Base-by-base conservation (phyloP, 345 rosid species). In the Toxicodendron radicans region DNA sequence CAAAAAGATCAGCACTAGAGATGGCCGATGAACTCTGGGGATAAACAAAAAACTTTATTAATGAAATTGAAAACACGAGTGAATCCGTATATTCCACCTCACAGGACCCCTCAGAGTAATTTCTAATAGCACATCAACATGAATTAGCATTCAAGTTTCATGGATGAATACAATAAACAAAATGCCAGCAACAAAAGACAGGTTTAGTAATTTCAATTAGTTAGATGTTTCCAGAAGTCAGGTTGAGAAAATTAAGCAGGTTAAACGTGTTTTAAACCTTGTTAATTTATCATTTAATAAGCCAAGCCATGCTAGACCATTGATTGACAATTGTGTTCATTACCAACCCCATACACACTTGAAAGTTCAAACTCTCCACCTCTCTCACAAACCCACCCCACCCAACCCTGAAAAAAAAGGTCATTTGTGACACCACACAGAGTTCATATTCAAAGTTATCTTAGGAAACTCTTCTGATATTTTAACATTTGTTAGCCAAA, bases 1-100 rank as follows among this genome's bases (percentile, higher is more conserved):
- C 99, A 72, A 93, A 96, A 68, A 92, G 91, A 84, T 93, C 99
- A 69, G 97, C 94, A 75, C 98, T 93, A 66, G 99, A 96, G 59
- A 96, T 96, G 43, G 99, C 91, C 9, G 97, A 11, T 27, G 98
- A 96, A 75, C 95, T 85, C 99, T 96, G 83, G 3, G 77, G 41
- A 60, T 58, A 46, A 61, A 38, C n/a, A n/a, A 46, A 10, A 20
- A 52, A 21, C 62, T 13, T 52, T 32, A 57, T 75, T 62, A 81
- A 60, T 21, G 16, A 35, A 4, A 45, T 57, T 35, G 54, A 21
- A 52, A n/a, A 60, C 33, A n/a, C 10, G 24, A 32, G n/a, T 38
- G n/a, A 41, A 43, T 32, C 20, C n/a, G 32, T 7, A 13, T 12
- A 65, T 24, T 38, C 30, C 38, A 70, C 14, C 58, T 17, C 10